Percentiles rank a stretch among this genome's conserved stretches.
Evolutionary conservation across 108 stramenopile genomes (phyloP).

Genomic region (Aurantiochytrium sp.): DNA sequence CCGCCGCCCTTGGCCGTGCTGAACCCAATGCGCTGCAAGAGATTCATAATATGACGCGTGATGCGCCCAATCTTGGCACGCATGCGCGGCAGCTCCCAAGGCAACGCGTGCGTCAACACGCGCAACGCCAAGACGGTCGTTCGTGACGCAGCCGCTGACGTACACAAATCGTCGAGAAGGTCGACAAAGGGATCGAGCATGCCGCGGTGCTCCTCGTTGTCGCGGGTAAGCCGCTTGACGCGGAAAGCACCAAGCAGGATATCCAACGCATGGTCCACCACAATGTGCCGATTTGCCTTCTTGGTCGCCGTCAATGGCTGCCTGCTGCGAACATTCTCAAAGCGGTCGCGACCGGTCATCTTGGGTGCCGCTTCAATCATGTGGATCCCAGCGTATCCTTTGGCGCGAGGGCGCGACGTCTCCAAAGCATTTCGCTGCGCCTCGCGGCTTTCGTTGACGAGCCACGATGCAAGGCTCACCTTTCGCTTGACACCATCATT

Average conservation of each 20-base stretch:
- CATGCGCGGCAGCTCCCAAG: constrained; percentile 12
- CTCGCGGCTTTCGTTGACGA: neutral
- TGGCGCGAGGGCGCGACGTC: neutral
- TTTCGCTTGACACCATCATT: neutral
- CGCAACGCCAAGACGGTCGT: neutral
- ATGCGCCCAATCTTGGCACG: neutral
- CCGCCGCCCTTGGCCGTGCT: neutral
- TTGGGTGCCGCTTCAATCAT: neutral
- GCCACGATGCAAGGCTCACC: neutral
- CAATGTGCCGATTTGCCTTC: neutral
- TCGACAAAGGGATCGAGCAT: constrained; percentile 11
- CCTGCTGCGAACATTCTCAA: neutral
- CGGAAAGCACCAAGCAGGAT: neutral
- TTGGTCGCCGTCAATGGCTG: neutral
- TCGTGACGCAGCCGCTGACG: neutral
- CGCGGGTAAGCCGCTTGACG: neutral
- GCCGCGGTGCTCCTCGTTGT: neutral
- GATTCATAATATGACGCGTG: neutral
- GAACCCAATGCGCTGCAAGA: constrained; percentile 15
- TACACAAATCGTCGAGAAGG: neutral
- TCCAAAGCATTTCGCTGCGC: neutral
- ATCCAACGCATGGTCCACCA: neutral
- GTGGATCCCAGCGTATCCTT: neutral
- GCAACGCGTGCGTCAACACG: neutral
- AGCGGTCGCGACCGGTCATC: neutral